phyloP scores from a whole-genome alignment of 2,329 filamentous ascomycete genomes.

The Arthrinium puccinioides region DNA sequence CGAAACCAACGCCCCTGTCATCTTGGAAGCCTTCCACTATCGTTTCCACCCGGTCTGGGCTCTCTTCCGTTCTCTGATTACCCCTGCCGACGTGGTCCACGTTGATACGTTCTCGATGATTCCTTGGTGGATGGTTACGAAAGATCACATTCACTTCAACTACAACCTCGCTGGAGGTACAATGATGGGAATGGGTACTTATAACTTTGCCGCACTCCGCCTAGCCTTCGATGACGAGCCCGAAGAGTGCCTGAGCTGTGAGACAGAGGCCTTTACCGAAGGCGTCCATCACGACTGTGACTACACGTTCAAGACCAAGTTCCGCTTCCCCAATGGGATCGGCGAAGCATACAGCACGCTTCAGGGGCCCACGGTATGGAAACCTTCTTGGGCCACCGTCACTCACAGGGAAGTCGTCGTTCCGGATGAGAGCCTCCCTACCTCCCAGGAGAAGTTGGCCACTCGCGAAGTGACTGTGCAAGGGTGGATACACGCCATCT shows the following conservation, averaged over 20 bases:
- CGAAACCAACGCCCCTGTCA: conserved; percentile 22
- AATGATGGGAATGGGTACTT: conserved; percentile 31
- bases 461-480: conserved; percentile 20
- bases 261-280: conserved; percentile 17
- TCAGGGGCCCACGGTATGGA: conserved; percentile 10
- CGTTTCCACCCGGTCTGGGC: conserved; percentile 31
- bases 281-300: conserved; percentile 25
- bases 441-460: conserved; percentile 14
- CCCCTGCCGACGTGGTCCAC: conserved; percentile 16
- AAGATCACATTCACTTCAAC: conserved; percentile 25
- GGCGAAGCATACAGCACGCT: conserved; percentile 23
- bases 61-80: conserved; percentile 22
- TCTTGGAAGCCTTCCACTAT: conserved; percentile 36
- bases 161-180: conserved; percentile 7
- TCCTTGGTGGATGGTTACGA: conserved; percentile 12
- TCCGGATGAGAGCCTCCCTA: conserved; percentile 10
- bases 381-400: conserved; percentile 13
- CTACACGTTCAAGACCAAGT: conserved; percentile 24
- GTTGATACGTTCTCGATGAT: conserved; percentile 15
- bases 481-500: conserved; percentile 16
- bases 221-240: conserved; percentile 30
- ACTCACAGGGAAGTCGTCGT: conserved; percentile 15
- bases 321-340: conserved; percentile 31
- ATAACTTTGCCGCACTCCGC: conserved; percentile 29
- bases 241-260: conserved; percentile 27